Conservation (phyloP, 2,329 filamentous ascomycete species). For the Botrytis medusae region DNA sequence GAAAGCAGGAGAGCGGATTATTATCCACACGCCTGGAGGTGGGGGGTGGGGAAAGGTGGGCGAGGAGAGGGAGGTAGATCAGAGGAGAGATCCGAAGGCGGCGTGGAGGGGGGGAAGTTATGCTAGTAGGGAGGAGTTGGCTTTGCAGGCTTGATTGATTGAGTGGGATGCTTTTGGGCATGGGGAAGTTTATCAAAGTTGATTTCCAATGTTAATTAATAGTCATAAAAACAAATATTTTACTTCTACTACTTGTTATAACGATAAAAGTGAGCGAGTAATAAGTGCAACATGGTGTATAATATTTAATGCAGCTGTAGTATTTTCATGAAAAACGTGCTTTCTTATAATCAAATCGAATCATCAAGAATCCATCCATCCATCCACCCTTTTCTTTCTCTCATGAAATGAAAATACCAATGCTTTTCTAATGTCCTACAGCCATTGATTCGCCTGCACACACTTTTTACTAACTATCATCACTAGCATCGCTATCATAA, state of each 20-base stretch:
- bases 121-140: conserved; percentile 56
- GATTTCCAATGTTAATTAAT: neutral
- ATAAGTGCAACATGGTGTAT: neutral
- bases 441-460: conserved; percentile 5
- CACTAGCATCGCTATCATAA: neutral
- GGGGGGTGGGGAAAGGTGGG: conserved; percentile 71
- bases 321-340: conserved; percentile 1
- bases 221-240: neutral
- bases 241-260: neutral
- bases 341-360: conserved; percentile 8
- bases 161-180: too few species aligned
- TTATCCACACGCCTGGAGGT: conserved; percentile 75
- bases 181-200: too few species aligned
- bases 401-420: conserved; percentile 13
- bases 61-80: conserved; percentile 53
- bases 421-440: conserved; percentile 27
- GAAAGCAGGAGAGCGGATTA: conserved; percentile 74
- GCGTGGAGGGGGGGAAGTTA: conserved; percentile 61
- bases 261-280: neutral
- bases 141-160: conserved; percentile 52
- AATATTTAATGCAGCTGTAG: neutral
- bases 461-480: conserved; percentile 9
- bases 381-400: neutral
- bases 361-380: conserved; percentile 1
- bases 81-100: conserved; percentile 56